Evolutionary conservation across 2,329 filamentous ascomycete species (phyloP).

Genomic region (Exophiala aquamarina): DNA sequence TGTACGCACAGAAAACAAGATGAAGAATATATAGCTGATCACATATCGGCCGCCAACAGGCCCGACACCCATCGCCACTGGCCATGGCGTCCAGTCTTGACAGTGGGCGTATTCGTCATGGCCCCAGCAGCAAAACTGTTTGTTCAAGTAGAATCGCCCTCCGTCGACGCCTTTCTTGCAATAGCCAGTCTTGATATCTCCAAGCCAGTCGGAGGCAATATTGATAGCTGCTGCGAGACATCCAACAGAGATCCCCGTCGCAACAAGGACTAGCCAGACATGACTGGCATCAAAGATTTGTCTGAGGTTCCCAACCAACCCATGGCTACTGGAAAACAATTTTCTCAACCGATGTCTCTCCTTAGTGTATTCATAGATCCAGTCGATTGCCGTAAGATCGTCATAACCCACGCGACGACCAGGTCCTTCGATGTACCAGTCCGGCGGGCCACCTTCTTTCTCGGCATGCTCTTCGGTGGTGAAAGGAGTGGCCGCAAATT

Average conservation of each 20-base stretch:
- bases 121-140: conserved; percentile 88
- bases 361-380: conserved; percentile 98
- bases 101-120: conserved; percentile 81
- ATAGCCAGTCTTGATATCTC: conserved; percentile 86
- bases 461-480: conserved; percentile 1
- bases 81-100: conserved; percentile 84
- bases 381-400: conserved; percentile 95
- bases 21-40: conserved; percentile 83
- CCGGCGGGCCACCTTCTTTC: conserved; percentile 49
- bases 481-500: not conserved
- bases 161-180: conserved; percentile 76
- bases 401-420: conserved; percentile 92
- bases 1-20: conserved; percentile 71
- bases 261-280: conserved; percentile 84
- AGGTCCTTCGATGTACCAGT: conserved; percentile 90
- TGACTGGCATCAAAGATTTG: conserved; percentile 81
- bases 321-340: conserved; percentile 64
- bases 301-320: conserved; percentile 70
- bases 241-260: conserved; percentile 82
- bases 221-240: conserved; percentile 85
- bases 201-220: conserved; percentile 88
- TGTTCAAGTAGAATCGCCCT: conserved; percentile 87
- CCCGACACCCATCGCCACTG: conserved; percentile 66
- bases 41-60: conserved; percentile 72
- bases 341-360: conserved; percentile 85